phyloP scores from a whole-genome alignment of 371 early-diverging fungal genomes.

The Apophysomyces ossiformis region DNA sequence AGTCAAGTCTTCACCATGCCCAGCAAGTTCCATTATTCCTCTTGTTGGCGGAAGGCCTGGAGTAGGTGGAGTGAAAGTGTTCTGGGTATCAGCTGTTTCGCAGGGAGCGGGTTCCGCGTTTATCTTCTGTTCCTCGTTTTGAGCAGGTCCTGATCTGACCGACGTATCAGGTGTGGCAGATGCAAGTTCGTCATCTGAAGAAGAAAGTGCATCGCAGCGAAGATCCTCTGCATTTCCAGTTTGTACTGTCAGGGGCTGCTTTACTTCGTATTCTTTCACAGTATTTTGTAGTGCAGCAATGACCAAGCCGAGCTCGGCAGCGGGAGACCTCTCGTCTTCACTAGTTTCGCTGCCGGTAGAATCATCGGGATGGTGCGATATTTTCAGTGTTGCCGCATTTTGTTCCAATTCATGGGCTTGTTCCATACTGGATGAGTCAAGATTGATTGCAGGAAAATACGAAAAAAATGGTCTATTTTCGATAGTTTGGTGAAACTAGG shows the following conservation, averaged over 20 bases:
- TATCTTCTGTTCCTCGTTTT: neutral
- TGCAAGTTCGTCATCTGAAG: constrained; percentile 8
- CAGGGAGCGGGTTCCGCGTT: neutral
- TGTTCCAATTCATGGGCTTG: neutral
- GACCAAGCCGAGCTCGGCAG: constrained; percentile 26
- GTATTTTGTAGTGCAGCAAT: constrained; percentile 25
- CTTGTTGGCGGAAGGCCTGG: constrained; percentile 30
- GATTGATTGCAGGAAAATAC: neutral
- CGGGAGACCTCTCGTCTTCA: constrained; percentile 15
- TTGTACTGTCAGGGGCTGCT: constrained; percentile 10
- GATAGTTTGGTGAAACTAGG: neutral
- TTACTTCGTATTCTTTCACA: constrained; percentile 9
- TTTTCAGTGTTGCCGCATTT: neutral
- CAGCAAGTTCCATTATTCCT: constrained; percentile 8
- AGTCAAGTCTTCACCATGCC: constrained; percentile 38
- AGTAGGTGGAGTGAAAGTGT: constrained; percentile 29
- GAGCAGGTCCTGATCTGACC: neutral
- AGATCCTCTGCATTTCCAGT: constrained; percentile 24
- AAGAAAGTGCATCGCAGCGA: neutral
- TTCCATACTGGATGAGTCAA: neutral
- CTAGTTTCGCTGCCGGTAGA: constrained; percentile 23
- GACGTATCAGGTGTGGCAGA: constrained; percentile 6
- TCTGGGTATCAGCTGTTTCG: neutral
- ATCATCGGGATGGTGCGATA: constrained; percentile 16
- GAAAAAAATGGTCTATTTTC: neutral